These are phyloP conservation scores for Neophaeococcomyces mojaviensis DNA, from an alignment of 2,329 filamentous ascomycete genomes.

Conservation along the genomic window DNA sequence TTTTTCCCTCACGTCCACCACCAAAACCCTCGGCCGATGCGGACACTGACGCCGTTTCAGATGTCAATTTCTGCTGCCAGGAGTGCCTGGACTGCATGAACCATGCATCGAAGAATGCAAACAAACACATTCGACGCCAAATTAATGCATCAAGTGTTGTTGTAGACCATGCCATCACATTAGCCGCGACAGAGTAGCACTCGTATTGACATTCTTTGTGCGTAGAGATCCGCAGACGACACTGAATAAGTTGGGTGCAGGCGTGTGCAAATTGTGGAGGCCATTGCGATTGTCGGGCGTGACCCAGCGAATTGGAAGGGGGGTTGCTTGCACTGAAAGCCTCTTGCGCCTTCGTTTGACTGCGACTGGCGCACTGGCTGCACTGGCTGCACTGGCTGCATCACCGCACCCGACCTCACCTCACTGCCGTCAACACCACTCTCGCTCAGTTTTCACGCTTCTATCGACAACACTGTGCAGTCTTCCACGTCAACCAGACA, in stretches of 20 bases:
- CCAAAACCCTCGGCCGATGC: background rate
- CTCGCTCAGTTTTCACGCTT: background rate
- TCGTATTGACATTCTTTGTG: no score
- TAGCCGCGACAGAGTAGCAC: no score
- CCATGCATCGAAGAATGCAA: no score
- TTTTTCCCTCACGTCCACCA: background rate
- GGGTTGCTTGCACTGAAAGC: no score
- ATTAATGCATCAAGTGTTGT: no score
- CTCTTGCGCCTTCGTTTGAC: background rate
- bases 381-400: background rate
- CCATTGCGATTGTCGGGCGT: background rate
- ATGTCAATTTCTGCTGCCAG: no score
- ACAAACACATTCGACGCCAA: no score
- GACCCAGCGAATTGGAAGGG: constrained; percentile 4
- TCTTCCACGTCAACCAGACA: background rate
- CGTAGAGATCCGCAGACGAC: no score
- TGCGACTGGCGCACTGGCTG: background rate
- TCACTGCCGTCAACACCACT: constrained; percentile 5
- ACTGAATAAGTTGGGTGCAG: background rate
- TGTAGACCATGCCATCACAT: no score
- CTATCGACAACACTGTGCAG: background rate
- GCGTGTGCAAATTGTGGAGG: background rate
- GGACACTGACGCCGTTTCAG: no score
- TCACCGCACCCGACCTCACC: constrained; percentile 1
- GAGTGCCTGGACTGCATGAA: no score